Evolutionary conservation across 306 rosid genomes (phyloP).

Genomic region (Pachyrhizus erosus): DNA sequence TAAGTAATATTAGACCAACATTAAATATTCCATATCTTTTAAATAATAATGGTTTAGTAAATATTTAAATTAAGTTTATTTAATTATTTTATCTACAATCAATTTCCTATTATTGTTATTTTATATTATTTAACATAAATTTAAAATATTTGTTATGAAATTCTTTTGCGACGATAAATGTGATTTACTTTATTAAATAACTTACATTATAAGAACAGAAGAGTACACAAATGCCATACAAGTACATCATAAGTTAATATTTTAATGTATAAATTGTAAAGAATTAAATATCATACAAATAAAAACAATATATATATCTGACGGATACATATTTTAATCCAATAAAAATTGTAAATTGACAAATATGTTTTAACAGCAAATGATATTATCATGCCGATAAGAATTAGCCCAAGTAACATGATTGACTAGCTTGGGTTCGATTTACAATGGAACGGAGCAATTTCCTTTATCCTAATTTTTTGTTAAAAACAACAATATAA

Average conservation of each 20-base stretch:
- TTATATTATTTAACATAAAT: no score
- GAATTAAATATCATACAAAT: background rate
- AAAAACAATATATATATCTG: background rate
- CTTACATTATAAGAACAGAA: background rate
- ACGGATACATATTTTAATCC: background rate
- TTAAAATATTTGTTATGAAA: no score
- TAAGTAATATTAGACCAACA: no score
- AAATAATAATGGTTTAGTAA: no score
- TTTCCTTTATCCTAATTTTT: background rate
- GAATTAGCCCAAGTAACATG: background rate
- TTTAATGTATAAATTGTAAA: background rate
- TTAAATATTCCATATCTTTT: no score
- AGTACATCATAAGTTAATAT: background rate
- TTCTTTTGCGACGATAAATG: no score
- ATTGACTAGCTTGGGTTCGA: background rate
- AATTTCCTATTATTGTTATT: no score
- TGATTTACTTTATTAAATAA: no score
- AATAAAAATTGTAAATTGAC: background rate
- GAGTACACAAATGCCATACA: background rate
- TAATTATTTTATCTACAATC: no score
- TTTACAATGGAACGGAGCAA: background rate
- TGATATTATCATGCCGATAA: background rate
- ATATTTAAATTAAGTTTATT: no score
- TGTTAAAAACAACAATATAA: background rate
- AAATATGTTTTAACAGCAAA: background rate